phyloP scores from a whole-genome alignment of 2,329 filamentous ascomycete genomes.

The Ceratocystis cubensis region DNA sequence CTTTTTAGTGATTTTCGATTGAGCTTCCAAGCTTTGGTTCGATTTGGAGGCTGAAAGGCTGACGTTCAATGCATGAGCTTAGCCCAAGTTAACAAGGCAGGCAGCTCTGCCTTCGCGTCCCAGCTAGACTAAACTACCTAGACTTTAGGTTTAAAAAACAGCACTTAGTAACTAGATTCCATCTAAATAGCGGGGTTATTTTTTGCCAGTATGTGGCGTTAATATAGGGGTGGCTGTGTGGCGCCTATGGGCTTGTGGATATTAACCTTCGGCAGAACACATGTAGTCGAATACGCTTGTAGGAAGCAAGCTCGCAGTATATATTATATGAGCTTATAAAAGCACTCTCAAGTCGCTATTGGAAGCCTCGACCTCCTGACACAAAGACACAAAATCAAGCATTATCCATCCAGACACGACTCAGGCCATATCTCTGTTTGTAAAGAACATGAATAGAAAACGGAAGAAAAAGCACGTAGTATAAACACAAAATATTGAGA shows the following conservation, averaged over 20 bases:
- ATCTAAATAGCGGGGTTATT: slow-evolving; percentile 2
- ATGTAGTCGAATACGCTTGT: not conserved
- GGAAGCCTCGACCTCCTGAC: too few species aligned
- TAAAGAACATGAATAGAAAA: not conserved
- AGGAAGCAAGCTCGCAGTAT: not conserved
- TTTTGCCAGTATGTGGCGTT: not conserved
- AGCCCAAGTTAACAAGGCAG: not conserved
- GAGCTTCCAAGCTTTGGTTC: not conserved
- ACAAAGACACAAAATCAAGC: not conserved
- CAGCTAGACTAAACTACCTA: not conserved
- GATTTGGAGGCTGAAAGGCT: slow-evolving; percentile 10
- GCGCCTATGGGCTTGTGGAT: not conserved
- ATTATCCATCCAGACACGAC: not conserved
- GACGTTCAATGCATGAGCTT: slow-evolving; percentile 7
- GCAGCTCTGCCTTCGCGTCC: slow-evolving; percentile 14
- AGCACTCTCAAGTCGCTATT: too few species aligned
- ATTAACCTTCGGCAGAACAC: not conserved
- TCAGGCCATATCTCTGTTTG: not conserved
- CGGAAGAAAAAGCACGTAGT: not conserved
- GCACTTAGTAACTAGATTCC: not conserved
- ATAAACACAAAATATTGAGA: not conserved
- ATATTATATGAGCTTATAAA: not conserved
- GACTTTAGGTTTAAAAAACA: not conserved
- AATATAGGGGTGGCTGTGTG: not conserved
- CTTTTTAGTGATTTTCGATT: not conserved